Conservation (phyloP, 2,329 filamentous ascomycete genomes). For the Ilyonectria destructans region DNA sequence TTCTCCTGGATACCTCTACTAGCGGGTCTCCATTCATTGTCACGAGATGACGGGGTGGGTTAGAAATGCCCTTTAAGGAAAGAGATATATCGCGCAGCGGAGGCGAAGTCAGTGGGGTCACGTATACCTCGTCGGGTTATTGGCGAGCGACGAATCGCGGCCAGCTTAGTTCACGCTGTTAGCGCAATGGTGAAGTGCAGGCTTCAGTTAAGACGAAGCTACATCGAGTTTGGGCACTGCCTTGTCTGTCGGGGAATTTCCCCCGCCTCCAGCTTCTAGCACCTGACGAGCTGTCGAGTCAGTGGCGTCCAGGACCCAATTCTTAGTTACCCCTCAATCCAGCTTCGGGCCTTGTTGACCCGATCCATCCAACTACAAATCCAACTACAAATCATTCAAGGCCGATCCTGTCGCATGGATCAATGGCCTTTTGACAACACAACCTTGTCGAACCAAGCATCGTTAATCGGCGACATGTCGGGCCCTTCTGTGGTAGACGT, state of each 20-base stretch:
- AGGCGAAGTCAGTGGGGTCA: neutral
- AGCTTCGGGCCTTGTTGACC: neutral
- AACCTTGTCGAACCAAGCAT: neutral
- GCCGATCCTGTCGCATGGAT: neutral
- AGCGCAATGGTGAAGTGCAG: neutral
- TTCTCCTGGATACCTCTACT: neutral
- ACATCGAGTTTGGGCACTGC: neutral
- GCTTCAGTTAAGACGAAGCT: neutral
- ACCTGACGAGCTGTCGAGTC: neutral
- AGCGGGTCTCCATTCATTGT: neutral
- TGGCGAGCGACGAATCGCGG: neutral
- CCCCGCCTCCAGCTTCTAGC: neutral
- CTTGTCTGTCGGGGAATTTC: neutral
- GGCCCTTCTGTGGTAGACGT: conserved; percentile 25
- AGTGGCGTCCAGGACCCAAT: neutral
- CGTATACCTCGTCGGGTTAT: neutral
- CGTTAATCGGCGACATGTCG: conserved; percentile 9
- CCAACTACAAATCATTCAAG: conserved; percentile 1
- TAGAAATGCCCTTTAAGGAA: neutral
- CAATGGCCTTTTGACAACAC: neutral
- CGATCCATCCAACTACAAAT: conserved; percentile 4
- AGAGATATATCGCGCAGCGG: neutral
- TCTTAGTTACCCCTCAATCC: conserved; percentile 12
- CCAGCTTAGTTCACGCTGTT: neutral
- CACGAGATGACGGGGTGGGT: neutral